Evolutionary conservation across 257 asterid species (phyloP).

Genomic region (Ehretia macrophylla): DNA sequence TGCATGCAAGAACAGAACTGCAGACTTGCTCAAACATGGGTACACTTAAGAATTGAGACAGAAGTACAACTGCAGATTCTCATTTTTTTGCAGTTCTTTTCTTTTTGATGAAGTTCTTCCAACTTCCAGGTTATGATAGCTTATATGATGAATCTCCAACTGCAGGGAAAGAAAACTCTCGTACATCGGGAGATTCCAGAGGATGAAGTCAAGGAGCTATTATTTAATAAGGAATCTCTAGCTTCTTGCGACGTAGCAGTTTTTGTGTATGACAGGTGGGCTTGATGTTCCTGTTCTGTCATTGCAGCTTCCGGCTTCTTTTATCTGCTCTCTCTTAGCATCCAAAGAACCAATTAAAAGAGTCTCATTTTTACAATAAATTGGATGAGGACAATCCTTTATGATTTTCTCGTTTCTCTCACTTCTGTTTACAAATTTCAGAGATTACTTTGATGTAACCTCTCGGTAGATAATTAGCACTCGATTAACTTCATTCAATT

Average conservation of each 20-base stretch:
- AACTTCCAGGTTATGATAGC: background rate
- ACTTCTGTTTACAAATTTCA: too few relatives aligned
- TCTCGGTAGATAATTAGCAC: too few relatives aligned
- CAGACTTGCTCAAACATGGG: background rate
- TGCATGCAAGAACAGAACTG: background rate
- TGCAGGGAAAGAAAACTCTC: conserved; percentile 82
- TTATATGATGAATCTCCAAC: background rate
- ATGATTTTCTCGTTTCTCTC: too few relatives aligned
- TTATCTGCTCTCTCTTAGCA: background rate
- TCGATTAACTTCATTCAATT: too few relatives aligned
- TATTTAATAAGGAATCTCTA: conserved; percentile 65
- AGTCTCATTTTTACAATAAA: too few relatives aligned
- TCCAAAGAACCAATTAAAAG: too few relatives aligned
- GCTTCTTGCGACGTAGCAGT: conserved; percentile 84
- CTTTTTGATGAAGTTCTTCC: background rate
- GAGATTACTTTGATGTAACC: background rate
- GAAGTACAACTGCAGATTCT: too few relatives aligned
- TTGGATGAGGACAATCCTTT: too few relatives aligned
- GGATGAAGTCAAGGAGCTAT: conserved; percentile 59
- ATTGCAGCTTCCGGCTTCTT: background rate
- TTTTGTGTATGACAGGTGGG: conserved; percentile 89
- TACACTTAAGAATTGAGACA: background rate
- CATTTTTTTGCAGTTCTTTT: background rate
- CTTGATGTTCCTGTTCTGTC: background rate
- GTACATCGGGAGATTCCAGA: conserved; percentile 88